These are phyloP conservation scores for Schrenkiella parvula DNA, from an alignment of 345 rosid species.

Conservation along the genomic window DNA sequence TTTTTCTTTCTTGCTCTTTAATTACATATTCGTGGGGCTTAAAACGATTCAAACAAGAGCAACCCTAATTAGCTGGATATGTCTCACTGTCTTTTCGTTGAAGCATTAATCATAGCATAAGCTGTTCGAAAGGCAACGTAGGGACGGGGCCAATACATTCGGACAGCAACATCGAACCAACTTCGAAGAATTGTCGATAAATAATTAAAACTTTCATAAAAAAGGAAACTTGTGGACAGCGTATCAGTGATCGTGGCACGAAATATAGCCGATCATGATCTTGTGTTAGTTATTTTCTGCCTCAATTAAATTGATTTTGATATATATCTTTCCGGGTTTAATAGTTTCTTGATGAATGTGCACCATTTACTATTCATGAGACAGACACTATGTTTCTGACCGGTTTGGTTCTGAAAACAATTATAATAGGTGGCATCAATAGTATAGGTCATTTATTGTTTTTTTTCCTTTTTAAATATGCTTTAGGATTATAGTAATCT, in stretches of 20 bases:
- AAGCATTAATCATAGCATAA: slow-evolving; percentile 26
- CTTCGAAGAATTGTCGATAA: slow-evolving; percentile 27
- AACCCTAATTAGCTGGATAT: slow-evolving; percentile 34
- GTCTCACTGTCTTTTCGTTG: slow-evolving; percentile 31
- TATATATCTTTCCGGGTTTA: slow-evolving; percentile 2
- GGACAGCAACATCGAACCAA: slow-evolving; percentile 38
- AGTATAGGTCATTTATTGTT: neutral
- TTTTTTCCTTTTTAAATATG: neutral
- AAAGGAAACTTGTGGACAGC: slow-evolving; percentile 31
- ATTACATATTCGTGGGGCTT: slow-evolving; percentile 13
- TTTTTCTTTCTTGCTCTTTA: neutral
- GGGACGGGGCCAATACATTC: slow-evolving; percentile 32
- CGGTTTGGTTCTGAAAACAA: slow-evolving; percentile 4
- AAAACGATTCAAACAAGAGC: slow-evolving; percentile 12
- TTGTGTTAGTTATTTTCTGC: slow-evolving; percentile 11
- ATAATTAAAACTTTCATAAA: neutral
- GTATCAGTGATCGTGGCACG: slow-evolving; percentile 28
- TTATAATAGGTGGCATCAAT: neutral
- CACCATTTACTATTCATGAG: neutral
- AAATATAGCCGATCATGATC: slow-evolving; percentile 26
- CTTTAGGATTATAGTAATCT: slow-evolving; percentile 5
- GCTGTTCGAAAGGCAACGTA: slow-evolving; percentile 29
- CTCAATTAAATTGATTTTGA: slow-evolving; percentile 17
- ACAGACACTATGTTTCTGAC: slow-evolving; percentile 1
- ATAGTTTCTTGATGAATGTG: slow-evolving; percentile 1